These are phyloP conservation scores for Golubevia pallescens DNA, from an alignment of 1,284 basidiomycete genomes.

Conservation along the genomic window DNA sequence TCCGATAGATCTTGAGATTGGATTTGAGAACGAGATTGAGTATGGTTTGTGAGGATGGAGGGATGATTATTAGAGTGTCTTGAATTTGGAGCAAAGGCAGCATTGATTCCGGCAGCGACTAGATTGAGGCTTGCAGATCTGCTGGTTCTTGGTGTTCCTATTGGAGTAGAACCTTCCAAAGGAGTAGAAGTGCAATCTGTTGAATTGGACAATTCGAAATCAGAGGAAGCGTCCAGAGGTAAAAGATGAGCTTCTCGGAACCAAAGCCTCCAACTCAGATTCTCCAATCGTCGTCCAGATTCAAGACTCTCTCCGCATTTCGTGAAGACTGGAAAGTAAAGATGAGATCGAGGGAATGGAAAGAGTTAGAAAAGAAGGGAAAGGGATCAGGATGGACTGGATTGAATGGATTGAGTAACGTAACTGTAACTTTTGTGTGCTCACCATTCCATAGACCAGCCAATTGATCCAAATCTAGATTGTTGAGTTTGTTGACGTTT, in stretches of 20 bases:
- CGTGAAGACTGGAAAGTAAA: slow-evolving; percentile 72
- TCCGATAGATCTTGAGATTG: slow-evolving; percentile 21
- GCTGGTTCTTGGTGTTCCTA: not conserved
- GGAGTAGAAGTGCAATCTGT: not conserved
- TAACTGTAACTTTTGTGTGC: not conserved
- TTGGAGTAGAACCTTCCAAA: not conserved
- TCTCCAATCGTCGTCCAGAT: slow-evolving; percentile 79
- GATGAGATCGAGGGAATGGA: slow-evolving; percentile 2
- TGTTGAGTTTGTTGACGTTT: slow-evolving; percentile 39
- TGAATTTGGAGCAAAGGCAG: not conserved
- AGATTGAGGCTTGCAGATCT: not conserved
- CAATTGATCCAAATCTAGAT: slow-evolving; percentile 39
- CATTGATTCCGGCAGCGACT: not conserved
- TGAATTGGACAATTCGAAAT: not conserved
- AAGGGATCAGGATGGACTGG: not conserved
- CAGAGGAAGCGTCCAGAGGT: not conserved
- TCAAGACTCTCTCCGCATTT: slow-evolving; percentile 79
- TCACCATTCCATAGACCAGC: slow-evolving; percentile 48
- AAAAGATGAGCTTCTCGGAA: slow-evolving; percentile 69
- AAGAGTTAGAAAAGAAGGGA: slow-evolving; percentile 9
- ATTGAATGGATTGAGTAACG: not conserved
- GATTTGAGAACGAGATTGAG: not conserved
- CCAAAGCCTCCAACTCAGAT: slow-evolving; percentile 85
- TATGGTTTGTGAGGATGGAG: not conserved
- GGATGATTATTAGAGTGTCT: not conserved